Conservation (phyloP, 371 early-diverging fungal species). For the Apophysomyces trapeziformis region DNA sequence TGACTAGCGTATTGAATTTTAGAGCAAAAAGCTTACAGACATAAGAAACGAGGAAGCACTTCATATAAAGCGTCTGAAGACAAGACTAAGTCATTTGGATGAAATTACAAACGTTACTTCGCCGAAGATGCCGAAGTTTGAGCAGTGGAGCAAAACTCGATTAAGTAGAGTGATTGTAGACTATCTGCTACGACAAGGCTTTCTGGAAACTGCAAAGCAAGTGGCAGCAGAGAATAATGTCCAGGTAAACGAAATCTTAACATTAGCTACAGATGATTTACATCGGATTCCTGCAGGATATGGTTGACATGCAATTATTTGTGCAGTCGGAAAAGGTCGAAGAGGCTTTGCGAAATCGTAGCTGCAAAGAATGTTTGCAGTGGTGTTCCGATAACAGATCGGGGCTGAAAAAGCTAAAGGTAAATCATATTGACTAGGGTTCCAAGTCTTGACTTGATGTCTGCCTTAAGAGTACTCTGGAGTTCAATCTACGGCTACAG, state of each 20-base stretch:
- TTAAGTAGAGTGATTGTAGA: slow-evolving; percentile 90
- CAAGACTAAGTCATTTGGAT: slow-evolving; percentile 77
- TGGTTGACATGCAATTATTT: slow-evolving; percentile 92
- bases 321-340: slow-evolving; percentile 79
- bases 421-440: slow-evolving; percentile 4
- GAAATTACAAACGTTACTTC: slow-evolving; percentile 66
- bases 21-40: slow-evolving; percentile 66
- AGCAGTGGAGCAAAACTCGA: slow-evolving; percentile 81
- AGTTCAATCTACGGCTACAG: slow-evolving; percentile 92
- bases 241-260: slow-evolving; percentile 53
- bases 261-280: not conserved
- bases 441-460: not conserved
- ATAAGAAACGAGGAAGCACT: slow-evolving; percentile 74
- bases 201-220: slow-evolving; percentile 71
- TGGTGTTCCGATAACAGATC: slow-evolving; percentile 95
- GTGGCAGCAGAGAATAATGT: slow-evolving; percentile 68
- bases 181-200: slow-evolving; percentile 89
- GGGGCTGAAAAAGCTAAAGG: slow-evolving; percentile 73
- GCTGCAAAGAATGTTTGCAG: slow-evolving; percentile 83
- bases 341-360: slow-evolving; percentile 69
- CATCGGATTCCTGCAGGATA: slow-evolving; percentile 54
- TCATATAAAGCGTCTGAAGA: slow-evolving; percentile 67
- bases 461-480: slow-evolving; percentile 78
- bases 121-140: slow-evolving; percentile 69
- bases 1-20: not conserved